These are phyloP conservation scores for Tulasnella sp. DNA, from an alignment of 768 basidiomycete species.

Conservation along the genomic window DNA sequence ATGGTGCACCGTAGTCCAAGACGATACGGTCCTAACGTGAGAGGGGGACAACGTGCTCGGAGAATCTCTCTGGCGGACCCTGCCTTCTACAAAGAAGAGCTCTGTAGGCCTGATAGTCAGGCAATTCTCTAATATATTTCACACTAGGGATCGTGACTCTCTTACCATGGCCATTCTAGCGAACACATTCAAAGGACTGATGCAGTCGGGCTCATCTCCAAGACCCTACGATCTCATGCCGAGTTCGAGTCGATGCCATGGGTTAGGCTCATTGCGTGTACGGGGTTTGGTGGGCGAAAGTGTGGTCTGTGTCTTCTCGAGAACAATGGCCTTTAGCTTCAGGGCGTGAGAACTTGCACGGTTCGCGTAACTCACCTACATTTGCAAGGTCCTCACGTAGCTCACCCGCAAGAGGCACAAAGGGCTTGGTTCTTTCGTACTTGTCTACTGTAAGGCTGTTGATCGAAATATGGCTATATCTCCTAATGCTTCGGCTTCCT, in stretches of 20 bases:
- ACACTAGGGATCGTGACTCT: not conserved
- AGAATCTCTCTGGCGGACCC: not conserved
- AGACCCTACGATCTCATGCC: not conserved
- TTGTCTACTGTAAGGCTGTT: too few relatives aligned
- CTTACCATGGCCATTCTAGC: too few relatives aligned
- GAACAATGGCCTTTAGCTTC: conserved; percentile 2
- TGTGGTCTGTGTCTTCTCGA: not conserved
- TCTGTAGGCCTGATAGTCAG: not conserved
- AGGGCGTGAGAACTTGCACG: not conserved
- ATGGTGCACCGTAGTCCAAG: not conserved
- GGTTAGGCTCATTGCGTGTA: not conserved
- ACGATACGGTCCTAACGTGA: not conserved
- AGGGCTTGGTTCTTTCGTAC: too few relatives aligned
- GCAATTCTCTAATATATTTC: not conserved
- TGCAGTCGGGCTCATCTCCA: not conserved
- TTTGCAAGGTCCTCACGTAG: not conserved
- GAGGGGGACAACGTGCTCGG: not conserved
- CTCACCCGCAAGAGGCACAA: too few relatives aligned
- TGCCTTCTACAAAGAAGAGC: not conserved
- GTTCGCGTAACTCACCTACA: not conserved
- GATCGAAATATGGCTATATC: too few relatives aligned
- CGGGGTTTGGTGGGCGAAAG: not conserved
- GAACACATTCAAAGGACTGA: not conserved
- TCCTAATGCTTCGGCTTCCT: too few relatives aligned
- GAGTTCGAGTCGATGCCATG: not conserved